phyloP scores from a whole-genome alignment of 768 basidiomycete genomes.

The Krasilnikovozyma curviuscula region DNA sequence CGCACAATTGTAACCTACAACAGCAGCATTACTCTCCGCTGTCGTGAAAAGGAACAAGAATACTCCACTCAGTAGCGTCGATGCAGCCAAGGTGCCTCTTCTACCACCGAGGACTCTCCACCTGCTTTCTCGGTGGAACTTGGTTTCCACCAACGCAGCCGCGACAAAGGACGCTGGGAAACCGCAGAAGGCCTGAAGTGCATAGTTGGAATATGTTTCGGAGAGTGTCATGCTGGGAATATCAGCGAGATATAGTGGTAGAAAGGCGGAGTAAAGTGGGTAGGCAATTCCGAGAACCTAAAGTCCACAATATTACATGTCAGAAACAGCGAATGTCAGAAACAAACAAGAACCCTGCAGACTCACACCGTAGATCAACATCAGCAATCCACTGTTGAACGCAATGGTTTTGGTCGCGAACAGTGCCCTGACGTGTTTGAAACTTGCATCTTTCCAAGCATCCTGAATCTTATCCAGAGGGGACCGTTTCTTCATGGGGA shows the following conservation, averaged over 20 bases:
- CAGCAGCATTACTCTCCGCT: slow-evolving; percentile 27
- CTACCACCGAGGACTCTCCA: slow-evolving; percentile 28
- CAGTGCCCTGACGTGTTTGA: neutral
- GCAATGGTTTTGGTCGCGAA: neutral
- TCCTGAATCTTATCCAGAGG: neutral
- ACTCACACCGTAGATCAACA: neutral
- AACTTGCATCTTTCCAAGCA: too few relatives aligned
- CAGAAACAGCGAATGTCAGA: too few relatives aligned
- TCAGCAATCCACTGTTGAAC: neutral
- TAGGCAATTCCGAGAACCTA: neutral
- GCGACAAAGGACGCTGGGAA: slow-evolving; percentile 36
- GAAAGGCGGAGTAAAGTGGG: neutral
- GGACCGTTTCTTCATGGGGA: too few relatives aligned
- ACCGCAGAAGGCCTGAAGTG: slow-evolving; percentile 22
- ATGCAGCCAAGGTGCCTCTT: slow-evolving; percentile 33
- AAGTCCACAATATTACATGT: too few relatives aligned
- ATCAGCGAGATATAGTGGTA: neutral
- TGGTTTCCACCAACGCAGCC: slow-evolving; percentile 32
- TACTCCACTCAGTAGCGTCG: slow-evolving; percentile 32
- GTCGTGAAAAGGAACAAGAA: slow-evolving; percentile 39
- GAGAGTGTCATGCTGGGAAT: neutral
- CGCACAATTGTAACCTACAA: slow-evolving; percentile 35
- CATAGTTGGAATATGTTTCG: slow-evolving; percentile 1
- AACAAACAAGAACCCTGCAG: too few relatives aligned
- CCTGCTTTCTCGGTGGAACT: too few relatives aligned